Conservation (phyloP, 768 basidiomycete species). For the Termitomyces sp. region DNA sequence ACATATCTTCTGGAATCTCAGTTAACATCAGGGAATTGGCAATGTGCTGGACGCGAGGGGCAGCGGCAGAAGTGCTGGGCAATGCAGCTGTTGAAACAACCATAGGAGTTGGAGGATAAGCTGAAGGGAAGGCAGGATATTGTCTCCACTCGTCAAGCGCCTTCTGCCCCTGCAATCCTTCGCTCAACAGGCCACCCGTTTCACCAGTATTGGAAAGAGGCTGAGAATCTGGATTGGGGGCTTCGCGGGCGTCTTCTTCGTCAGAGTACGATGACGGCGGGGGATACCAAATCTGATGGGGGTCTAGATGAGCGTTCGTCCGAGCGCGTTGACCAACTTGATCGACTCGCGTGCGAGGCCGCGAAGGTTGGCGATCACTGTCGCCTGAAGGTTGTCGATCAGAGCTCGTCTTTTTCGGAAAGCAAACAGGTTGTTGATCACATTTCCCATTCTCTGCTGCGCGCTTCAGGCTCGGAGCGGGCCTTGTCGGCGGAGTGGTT, state of each 20-base stretch:
- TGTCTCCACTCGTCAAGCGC: slow-evolving; percentile 66
- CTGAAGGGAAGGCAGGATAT: slow-evolving; percentile 75
- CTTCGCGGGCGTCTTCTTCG: slow-evolving; percentile 29
- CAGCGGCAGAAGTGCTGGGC: slow-evolving; percentile 4
- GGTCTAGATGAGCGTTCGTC: slow-evolving; percentile 3
- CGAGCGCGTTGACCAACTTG: slow-evolving; percentile 14
- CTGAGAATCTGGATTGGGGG: not conserved
- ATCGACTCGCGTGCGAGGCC: slow-evolving; percentile 7
- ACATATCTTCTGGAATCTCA: slow-evolving; percentile 39
- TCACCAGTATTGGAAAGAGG: not conserved
- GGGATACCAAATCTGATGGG: slow-evolving; percentile 60
- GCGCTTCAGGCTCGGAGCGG: not conserved
- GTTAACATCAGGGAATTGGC: slow-evolving; percentile 23
- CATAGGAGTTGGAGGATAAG: slow-evolving; percentile 73
- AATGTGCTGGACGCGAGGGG: slow-evolving; percentile 2
- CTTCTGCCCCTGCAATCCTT: slow-evolving; percentile 22
- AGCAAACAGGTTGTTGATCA: slow-evolving; percentile 5
- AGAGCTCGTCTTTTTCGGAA: slow-evolving; percentile 15
- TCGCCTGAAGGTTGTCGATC: slow-evolving; percentile 2
- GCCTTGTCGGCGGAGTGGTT: not conserved
- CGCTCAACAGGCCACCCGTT: not conserved
- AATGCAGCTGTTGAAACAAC: slow-evolving; percentile 33
- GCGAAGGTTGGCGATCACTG: slow-evolving; percentile 3
- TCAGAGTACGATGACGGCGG: slow-evolving; percentile 45
- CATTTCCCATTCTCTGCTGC: slow-evolving; percentile 4